phyloP scores from a whole-genome alignment of 495 filamentous ascomycete genomes.

The Aspergillus bertholletiae region DNA sequence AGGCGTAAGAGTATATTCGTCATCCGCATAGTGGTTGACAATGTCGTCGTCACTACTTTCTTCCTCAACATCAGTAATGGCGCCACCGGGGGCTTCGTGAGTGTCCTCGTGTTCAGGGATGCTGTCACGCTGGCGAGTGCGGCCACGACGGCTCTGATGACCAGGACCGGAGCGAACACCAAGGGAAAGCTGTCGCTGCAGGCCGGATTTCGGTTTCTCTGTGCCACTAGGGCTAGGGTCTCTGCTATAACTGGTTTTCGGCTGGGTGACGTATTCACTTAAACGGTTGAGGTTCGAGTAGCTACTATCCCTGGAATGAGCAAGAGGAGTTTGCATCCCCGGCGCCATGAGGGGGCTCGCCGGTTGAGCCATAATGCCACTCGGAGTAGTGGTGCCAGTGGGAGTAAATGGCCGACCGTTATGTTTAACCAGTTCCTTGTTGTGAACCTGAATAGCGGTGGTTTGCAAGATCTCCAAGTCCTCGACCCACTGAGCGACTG shows the following conservation, averaged over 20 bases:
- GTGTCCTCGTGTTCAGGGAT: conserved; percentile 26
- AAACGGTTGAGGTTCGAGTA: conserved; percentile 51
- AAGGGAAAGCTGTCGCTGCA: conserved; percentile 34
- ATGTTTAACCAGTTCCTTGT: conserved; percentile 33
- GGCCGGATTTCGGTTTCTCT: conserved; percentile 27
- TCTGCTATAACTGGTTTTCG: conserved; percentile 42
- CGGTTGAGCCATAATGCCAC: conserved; percentile 29
- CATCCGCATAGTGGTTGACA: conserved; percentile 40
- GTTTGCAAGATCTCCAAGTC: conserved; percentile 58
- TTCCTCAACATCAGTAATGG: conserved; percentile 22
- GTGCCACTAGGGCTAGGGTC: conserved; percentile 31
- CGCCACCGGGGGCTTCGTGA: background rate
- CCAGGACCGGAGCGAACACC: conserved; percentile 35
- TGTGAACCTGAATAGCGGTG: conserved; percentile 47
- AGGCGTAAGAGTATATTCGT: conserved; percentile 38
- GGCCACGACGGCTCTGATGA: conserved; percentile 23
- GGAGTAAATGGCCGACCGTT: conserved; percentile 25
- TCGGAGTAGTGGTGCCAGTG: conserved; percentile 30
- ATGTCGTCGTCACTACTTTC: conserved; percentile 45
- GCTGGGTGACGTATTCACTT: conserved; percentile 40
- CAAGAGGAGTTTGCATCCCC: conserved; percentile 27
- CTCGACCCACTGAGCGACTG: conserved; percentile 67
- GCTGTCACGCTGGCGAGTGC: conserved; percentile 21
- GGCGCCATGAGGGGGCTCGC: conserved; percentile 37
- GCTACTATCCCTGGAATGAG: conserved; percentile 38